Percentiles rank a stretch among this genome's conserved stretches.
phyloP scores from a whole-genome alignment of 2,329 filamentous ascomycete species.

The Gnomoniopsis smithogilvyi region DNA sequence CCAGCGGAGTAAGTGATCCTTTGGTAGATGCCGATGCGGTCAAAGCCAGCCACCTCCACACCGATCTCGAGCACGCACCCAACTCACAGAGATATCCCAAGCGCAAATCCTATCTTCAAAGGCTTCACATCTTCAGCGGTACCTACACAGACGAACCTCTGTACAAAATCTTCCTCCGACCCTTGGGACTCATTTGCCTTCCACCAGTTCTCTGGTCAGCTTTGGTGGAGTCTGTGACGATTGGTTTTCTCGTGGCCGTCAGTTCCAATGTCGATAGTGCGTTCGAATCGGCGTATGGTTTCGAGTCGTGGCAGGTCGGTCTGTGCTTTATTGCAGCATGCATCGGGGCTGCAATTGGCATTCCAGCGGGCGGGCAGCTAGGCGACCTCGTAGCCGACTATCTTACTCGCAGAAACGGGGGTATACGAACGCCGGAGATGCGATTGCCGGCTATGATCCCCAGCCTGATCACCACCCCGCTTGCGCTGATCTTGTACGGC shows the following conservation, averaged over 20 bases:
- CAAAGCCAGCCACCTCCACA: conserved; percentile 12
- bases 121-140: conserved; percentile 37
- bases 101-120: conserved; percentile 31
- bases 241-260: conserved; percentile 54
- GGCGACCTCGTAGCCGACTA: conserved; percentile 46
- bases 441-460: conserved; percentile 51
- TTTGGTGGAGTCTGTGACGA: conserved; percentile 50
- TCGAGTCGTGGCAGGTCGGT: conserved; percentile 44
- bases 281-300: conserved; percentile 38
- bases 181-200: conserved; percentile 45
- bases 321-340: conserved; percentile 48
- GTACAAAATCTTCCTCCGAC: conserved; percentile 45
- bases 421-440: conserved; percentile 59
- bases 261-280: conserved; percentile 49
- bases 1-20: conserved; percentile 10
- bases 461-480: conserved; percentile 47
- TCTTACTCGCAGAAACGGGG: conserved; percentile 49
- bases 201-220: conserved; percentile 55
- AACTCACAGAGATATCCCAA: neutral
- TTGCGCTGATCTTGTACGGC: conserved; percentile 43
- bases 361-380: conserved; percentile 46
- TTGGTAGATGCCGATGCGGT: neutral
- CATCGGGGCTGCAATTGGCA: conserved; percentile 45
- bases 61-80: conserved; percentile 17
- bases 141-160: conserved; percentile 43